Evolutionary conservation across 2,329 filamentous ascomycete genomes (phyloP).

Genomic region (Ceratocystis cubensis): DNA sequence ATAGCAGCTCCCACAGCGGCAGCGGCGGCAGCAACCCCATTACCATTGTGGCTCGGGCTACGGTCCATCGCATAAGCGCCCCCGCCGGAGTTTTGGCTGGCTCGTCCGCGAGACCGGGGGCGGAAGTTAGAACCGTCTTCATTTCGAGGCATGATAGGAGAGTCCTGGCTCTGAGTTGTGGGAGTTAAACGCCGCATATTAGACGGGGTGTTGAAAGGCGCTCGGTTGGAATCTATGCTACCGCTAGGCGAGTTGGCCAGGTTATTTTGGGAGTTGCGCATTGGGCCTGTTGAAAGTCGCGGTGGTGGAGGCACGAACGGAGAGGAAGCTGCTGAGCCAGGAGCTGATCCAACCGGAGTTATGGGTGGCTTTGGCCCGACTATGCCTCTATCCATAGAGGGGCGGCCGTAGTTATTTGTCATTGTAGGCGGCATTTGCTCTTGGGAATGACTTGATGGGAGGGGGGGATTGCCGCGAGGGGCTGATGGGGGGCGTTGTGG

Average conservation of each 20-base stretch:
- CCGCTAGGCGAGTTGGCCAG: conserved; percentile 36
- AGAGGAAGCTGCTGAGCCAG: conserved; percentile 21
- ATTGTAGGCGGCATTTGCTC: conserved; percentile 16
- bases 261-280: conserved; percentile 19
- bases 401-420: conserved; percentile 14
- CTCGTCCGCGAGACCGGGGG: conserved; percentile 42
- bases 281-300: conserved; percentile 31
- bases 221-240: conserved; percentile 39
- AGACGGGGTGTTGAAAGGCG: conserved; percentile 30
- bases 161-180: conserved; percentile 46
- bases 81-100: conserved; percentile 29
- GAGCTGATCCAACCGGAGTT: conserved; percentile 19
- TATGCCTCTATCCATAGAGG: conserved; percentile 17
- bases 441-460: conserved; percentile 20
- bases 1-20: conserved; percentile 5
- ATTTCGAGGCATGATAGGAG: conserved; percentile 34
- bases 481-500: neutral
- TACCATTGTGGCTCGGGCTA: conserved; percentile 23
- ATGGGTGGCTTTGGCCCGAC: conserved; percentile 19
- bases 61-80: conserved; percentile 21
- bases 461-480: conserved; percentile 27
- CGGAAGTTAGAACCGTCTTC: conserved; percentile 41
- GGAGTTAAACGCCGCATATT: conserved; percentile 37
- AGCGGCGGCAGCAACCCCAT: conserved; percentile 20
- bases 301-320: conserved; percentile 29